phyloP scores from a whole-genome alignment of 768 basidiomycete species.

The Kwoniella pini region DNA sequence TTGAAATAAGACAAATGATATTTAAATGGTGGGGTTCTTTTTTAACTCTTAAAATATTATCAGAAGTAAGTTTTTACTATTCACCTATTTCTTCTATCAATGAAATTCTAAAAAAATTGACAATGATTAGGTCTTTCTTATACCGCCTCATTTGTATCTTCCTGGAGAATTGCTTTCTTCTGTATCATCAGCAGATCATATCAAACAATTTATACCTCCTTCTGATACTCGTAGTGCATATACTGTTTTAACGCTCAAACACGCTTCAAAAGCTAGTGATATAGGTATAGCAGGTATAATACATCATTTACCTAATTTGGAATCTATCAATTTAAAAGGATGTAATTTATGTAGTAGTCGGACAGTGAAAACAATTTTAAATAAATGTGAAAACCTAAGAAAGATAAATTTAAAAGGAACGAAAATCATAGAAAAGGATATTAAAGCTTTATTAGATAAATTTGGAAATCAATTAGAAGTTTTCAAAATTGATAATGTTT shows the following conservation, averaged over 20 bases:
- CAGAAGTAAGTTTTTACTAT: slow-evolving; percentile 25
- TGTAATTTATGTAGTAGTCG: slow-evolving; percentile 23
- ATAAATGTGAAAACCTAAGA: slow-evolving; percentile 19
- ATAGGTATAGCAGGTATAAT: slow-evolving; percentile 37
- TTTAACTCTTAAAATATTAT: slow-evolving; percentile 28
- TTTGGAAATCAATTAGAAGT: slow-evolving; percentile 31
- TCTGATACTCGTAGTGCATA: neutral
- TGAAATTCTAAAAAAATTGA: too few species aligned
- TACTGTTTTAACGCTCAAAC: slow-evolving; percentile 27
- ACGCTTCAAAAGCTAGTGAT: slow-evolving; percentile 31
- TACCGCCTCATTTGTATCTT: slow-evolving; percentile 27
- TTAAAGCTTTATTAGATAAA: slow-evolving; percentile 24
- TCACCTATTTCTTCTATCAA: neutral
- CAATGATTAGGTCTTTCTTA: slow-evolving; percentile 28
- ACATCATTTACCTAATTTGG: slow-evolving; percentile 30
- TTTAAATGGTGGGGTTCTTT: slow-evolving; percentile 32
- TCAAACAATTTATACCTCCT: slow-evolving; percentile 32
- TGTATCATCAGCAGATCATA: slow-evolving; percentile 17
- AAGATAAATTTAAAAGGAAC: slow-evolving; percentile 42
- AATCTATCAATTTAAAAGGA: slow-evolving; percentile 39
- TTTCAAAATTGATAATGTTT: slow-evolving; percentile 35
- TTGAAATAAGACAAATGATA: slow-evolving; percentile 31
- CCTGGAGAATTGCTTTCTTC: slow-evolving; percentile 30
- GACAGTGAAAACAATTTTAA: slow-evolving; percentile 27
- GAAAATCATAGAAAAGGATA: slow-evolving; percentile 26